These are phyloP conservation scores for Leccinum griseonigrum DNA, from an alignment of 1,284 basidiomycete species.

Conservation along the genomic window DNA sequence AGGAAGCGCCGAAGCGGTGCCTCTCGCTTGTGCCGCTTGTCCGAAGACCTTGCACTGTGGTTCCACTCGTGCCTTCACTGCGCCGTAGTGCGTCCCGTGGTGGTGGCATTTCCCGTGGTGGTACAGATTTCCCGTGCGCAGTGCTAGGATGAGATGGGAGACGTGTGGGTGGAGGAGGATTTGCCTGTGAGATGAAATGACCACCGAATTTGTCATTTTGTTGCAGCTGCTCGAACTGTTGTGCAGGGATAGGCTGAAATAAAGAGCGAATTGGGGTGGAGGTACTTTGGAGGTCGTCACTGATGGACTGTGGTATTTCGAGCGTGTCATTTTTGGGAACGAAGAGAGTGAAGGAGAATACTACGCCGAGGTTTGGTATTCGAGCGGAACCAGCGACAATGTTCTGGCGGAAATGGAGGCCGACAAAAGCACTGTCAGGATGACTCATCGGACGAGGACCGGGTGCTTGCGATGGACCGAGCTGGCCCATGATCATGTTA, in stretches of 20 bases:
- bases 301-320: conserved; percentile 39
- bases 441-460: conserved; percentile 44
- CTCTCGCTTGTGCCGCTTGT: no score
- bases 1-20: no score
- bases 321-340: conserved; percentile 39
- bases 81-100: conserved; percentile 14
- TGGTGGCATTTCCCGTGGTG: conserved; percentile 32
- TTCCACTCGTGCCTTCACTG: no score
- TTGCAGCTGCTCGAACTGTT: conserved; percentile 53
- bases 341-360: conserved; percentile 42
- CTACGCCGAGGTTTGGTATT: conserved; percentile 36
- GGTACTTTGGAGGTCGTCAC: conserved; percentile 41
- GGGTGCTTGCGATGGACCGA: conserved; percentile 44
- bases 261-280: conserved; percentile 36
- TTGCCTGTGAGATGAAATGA: conserved; percentile 35
- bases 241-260: conserved; percentile 58
- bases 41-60: no score
- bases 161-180: conserved; percentile 36
- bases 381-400: conserved; percentile 34
- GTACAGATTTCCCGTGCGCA: conserved; percentile 30
- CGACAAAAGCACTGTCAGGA: conserved; percentile 47
- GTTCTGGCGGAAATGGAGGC: conserved; percentile 42
- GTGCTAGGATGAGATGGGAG: conserved; percentile 44
- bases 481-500: conserved; percentile 42
- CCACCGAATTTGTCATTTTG: conserved; percentile 32